Evolutionary conservation across 371 early-diverging fungal genomes (phyloP), one percentile per base, ranked within the genome.

Genomic region (Apophysomyces ossiformis): DNA sequence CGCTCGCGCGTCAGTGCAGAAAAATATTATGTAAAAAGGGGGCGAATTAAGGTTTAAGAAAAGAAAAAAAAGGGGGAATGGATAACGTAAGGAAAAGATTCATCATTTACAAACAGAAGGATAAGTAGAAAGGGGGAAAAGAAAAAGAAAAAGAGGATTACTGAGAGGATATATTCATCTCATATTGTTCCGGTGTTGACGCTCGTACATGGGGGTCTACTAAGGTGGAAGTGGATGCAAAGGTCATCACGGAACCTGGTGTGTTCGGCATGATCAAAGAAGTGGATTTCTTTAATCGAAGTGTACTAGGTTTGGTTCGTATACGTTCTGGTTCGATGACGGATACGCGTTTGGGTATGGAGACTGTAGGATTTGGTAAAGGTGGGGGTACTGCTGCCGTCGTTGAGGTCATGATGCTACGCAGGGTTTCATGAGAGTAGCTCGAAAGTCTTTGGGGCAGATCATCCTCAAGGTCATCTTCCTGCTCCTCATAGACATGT

Each of bases 201-300:
- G 16, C 21, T n/a, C 54, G 54, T 50, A n/a, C 16, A 26, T 64
- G 65, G 5, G 68, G 69, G 50, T 76, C 79, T 3, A 79, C 75
- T 15, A 82, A 59, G 0, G 82, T 77, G 5, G 73, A 67, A 26
- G 71, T 70, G 7, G 82, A 76, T 13, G 76, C 71, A 68, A 82
- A 79, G 26, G 82, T 82, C 43, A 72, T 38, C 8, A 75, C 59
- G 11, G 82, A 82, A 1, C 65, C 74, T 35, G 78, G 78, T 15
- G 75, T 73, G 9, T 64, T 61, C 35, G 78, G 77, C 32, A 54
- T 57, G 37, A 50, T 21, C 21, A 50, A 21, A 5, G 54, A 50
- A 9, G 54, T 21, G 5, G 54, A 50, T 21, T 50, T 50, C 21
- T 50, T 50, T 21, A 50, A 26, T 21, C 54, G 54, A 21, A 50